Evolutionary conservation across 305 asterid species (phyloP).

Genomic region (Rubia balearica): DNA sequence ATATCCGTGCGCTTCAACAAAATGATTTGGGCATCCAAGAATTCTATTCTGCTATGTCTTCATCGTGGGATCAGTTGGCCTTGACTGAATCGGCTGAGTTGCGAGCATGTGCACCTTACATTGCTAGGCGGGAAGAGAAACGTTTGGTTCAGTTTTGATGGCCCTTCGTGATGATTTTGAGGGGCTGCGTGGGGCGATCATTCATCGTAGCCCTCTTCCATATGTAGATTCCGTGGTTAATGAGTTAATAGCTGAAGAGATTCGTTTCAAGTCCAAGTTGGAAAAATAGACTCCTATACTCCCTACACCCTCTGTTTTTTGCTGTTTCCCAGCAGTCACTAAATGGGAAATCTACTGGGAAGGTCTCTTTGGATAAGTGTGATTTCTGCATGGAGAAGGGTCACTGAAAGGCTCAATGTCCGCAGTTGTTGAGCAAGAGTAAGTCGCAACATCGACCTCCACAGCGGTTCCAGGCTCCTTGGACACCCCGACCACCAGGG

Average conservation of each 20-base stretch:
- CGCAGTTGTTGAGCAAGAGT: no score
- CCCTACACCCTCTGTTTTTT: not conserved
- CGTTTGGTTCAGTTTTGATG: not conserved
- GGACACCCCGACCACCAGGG: no score
- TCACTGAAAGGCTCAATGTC: not conserved
- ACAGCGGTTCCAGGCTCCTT: no score
- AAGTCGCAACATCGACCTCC: not conserved
- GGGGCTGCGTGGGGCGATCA: not conserved
- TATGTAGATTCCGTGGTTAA: not conserved
- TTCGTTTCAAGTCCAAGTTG: no score
- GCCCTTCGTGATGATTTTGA: constrained; percentile 1
- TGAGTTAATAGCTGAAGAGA: not conserved
- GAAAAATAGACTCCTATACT: not conserved
- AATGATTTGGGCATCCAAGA: constrained; percentile 1
- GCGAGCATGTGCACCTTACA: not conserved
- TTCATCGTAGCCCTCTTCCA: not conserved
- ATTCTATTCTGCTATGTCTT: not conserved
- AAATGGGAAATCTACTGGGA: not conserved
- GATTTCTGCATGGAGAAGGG: not conserved
- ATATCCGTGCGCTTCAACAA: not conserved
- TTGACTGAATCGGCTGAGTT: not conserved
- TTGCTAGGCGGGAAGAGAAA: not conserved
- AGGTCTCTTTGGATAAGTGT: not conserved
- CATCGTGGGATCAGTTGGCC: not conserved
- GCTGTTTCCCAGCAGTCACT: not conserved